Conservation (phyloP, 1,284 basidiomycete species). For the Puccinia brachypodii region DNA sequence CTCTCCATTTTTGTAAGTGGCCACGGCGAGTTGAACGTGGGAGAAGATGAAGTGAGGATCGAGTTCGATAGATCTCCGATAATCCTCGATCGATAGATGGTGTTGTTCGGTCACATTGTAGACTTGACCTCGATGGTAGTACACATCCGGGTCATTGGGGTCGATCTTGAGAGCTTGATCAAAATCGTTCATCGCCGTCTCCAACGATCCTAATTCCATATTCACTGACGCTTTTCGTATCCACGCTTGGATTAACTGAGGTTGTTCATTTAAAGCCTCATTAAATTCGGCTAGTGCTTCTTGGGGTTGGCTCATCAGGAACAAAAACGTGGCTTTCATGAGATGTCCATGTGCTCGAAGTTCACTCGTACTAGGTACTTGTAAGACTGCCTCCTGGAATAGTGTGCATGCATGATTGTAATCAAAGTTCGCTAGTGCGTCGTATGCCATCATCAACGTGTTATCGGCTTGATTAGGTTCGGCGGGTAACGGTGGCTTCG, state of each 20-base stretch:
- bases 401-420: constrained; percentile 79
- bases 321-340: constrained; percentile 79
- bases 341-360: constrained; percentile 87
- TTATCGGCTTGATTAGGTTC: constrained; percentile 75
- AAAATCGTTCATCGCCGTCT: constrained; percentile 84
- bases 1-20: constrained; percentile 87
- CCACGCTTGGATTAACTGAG: constrained; percentile 80
- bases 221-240: constrained; percentile 97
- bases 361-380: constrained; percentile 69
- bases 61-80: constrained; percentile 79
- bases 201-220: constrained; percentile 78
- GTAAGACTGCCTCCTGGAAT: constrained; percentile 80
- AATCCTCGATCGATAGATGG: constrained; percentile 80
- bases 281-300: constrained; percentile 85
- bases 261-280: constrained; percentile 71
- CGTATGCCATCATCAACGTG: constrained; percentile 75
- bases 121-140: constrained; percentile 99
- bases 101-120: constrained; percentile 95
- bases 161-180: constrained; percentile 83
- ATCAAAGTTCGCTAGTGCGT: constrained; percentile 82
- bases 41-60: constrained; percentile 86
- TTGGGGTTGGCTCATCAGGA: constrained; percentile 62
- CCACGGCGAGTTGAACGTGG: constrained; percentile 95
- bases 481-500: constrained; percentile 74
- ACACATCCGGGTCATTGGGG: constrained; percentile 86